Percentiles rank a stretch among this genome's conserved stretches.
phyloP scores from a whole-genome alignment of 1,139 yeast genomes.

The Yamadazyma spencermartinsiae region DNA sequence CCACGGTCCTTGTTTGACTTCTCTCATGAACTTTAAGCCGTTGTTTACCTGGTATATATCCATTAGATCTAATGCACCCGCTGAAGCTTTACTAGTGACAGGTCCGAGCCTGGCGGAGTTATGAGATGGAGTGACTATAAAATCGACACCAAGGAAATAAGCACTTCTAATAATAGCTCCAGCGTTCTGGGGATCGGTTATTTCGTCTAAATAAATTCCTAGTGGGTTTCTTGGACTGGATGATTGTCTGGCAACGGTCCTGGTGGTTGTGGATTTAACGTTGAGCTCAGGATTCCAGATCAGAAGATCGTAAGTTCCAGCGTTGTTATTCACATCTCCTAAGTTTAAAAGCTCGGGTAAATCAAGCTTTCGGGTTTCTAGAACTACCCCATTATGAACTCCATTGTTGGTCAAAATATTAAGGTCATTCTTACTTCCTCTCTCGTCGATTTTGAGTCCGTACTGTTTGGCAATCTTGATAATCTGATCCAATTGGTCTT shows the following conservation, averaged over 20 bases:
- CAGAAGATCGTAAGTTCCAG: slow-evolving; percentile 27
- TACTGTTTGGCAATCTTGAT: slow-evolving; percentile 44
- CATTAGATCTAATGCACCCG: slow-evolving; percentile 83
- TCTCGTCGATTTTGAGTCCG: slow-evolving; percentile 45
- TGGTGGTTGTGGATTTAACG: slow-evolving; percentile 16
- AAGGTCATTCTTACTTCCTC: slow-evolving; percentile 54
- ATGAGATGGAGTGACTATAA: slow-evolving; percentile 66
- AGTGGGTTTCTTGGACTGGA: slow-evolving; percentile 49
- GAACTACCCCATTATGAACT: slow-evolving; percentile 80
- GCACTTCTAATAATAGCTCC: slow-evolving; percentile 88
- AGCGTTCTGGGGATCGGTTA: slow-evolving; percentile 87
- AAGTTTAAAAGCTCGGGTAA: slow-evolving; percentile 43
- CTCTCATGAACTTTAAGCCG: slow-evolving; percentile 63
- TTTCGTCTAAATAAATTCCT: slow-evolving; percentile 76
- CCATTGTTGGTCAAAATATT: slow-evolving; percentile 64
- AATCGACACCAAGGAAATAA: slow-evolving; percentile 82
- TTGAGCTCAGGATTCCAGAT: slow-evolving; percentile 21
- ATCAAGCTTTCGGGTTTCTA: slow-evolving; percentile 63
- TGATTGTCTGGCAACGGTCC: slow-evolving; percentile 17
- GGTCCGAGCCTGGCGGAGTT: slow-evolving; percentile 78
- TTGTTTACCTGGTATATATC: slow-evolving; percentile 58
- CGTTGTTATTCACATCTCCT: slow-evolving; percentile 23
- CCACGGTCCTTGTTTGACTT: slow-evolving; percentile 65
- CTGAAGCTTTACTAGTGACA: slow-evolving; percentile 75
- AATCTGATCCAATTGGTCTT: slow-evolving; percentile 35